These are phyloP conservation scores for Choricystis sp. DNA, from an alignment of 139 green algal genomes.

Conservation along the genomic window DNA sequence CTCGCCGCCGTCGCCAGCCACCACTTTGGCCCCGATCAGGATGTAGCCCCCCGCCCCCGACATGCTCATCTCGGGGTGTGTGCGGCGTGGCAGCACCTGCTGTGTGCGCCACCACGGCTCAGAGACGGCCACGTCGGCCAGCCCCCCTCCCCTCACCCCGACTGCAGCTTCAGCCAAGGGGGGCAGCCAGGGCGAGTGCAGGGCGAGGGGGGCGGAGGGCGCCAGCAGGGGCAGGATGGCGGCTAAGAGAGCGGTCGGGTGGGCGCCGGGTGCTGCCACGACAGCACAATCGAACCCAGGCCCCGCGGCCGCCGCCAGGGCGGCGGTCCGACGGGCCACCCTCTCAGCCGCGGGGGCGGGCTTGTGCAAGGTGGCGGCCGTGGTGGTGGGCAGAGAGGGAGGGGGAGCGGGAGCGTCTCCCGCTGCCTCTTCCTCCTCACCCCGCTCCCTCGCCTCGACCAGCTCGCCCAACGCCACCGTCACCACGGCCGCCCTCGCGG, in stretches of 20 bases:
- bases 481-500: background rate
- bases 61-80: slow-evolving; percentile 53
- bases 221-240: slow-evolving; percentile 36
- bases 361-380: no score
- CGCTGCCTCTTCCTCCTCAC: background rate
- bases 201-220: slow-evolving; percentile 38
- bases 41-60: slow-evolving; percentile 50
- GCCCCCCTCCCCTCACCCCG: slow-evolving; percentile 6
- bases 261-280: slow-evolving; percentile 24
- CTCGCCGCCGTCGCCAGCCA: no score
- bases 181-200: slow-evolving; percentile 19
- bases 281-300: slow-evolving; percentile 33
- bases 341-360: no score
- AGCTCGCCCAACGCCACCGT: background rate
- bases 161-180: slow-evolving; percentile 21
- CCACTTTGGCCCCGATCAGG: slow-evolving; percentile 7
- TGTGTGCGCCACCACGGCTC: slow-evolving; percentile 53
- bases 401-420: no score
- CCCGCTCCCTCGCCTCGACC: background rate
- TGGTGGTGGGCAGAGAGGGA: no score
- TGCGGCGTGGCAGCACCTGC: slow-evolving; percentile 52
- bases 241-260: slow-evolving; percentile 24
- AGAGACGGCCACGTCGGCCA: slow-evolving; percentile 9
- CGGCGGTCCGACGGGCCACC: no score
- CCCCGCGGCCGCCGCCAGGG: no score